These are phyloP conservation scores for Globisporangium emineosum DNA, from an alignment of 352 stramenopile genomes.

Conservation along the genomic window DNA sequence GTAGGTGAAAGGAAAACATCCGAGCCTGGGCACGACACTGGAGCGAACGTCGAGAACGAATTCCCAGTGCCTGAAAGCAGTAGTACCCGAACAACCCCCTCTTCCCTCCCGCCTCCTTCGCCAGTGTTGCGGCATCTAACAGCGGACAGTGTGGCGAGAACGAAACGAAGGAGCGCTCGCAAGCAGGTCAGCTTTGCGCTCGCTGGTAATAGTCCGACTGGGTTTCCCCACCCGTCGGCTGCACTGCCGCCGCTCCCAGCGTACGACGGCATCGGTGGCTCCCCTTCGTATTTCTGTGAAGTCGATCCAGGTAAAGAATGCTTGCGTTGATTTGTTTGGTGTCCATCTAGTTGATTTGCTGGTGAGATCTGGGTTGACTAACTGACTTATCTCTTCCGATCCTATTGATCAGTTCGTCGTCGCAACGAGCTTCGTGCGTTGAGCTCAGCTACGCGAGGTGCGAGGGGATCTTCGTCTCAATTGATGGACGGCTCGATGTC, in stretches of 20 bases:
- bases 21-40: neutral
- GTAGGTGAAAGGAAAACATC: neutral
- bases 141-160: neutral
- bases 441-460: neutral
- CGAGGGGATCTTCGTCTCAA: neutral
- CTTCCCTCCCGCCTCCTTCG: conserved; percentile 1
- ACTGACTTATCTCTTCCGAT: no score
- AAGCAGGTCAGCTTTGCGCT: conserved; percentile 24
- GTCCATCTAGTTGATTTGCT: neutral
- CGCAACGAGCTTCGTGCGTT: conserved; percentile 8
- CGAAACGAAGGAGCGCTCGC: conserved; percentile 5
- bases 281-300: conserved; percentile 77
- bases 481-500: neutral
- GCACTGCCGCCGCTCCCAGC: conserved; percentile 69
- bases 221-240: conserved; percentile 24
- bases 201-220: conserved; percentile 10
- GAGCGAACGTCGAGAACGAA: neutral
- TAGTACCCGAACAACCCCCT: neutral
- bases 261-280: conserved; percentile 78
- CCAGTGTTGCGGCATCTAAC: neutral
- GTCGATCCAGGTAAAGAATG: conserved; percentile 19
- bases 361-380: neutral
- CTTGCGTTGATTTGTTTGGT: neutral
- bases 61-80: neutral
- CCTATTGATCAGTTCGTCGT: conserved; percentile 8